A percentile compares a stretch with the other conserved stretches of the same genome.
These are phyloP conservation scores for Entophlyctis luteolus DNA, from an alignment of 192 early-diverging fungal genomes.

Conservation along the genomic window DNA sequence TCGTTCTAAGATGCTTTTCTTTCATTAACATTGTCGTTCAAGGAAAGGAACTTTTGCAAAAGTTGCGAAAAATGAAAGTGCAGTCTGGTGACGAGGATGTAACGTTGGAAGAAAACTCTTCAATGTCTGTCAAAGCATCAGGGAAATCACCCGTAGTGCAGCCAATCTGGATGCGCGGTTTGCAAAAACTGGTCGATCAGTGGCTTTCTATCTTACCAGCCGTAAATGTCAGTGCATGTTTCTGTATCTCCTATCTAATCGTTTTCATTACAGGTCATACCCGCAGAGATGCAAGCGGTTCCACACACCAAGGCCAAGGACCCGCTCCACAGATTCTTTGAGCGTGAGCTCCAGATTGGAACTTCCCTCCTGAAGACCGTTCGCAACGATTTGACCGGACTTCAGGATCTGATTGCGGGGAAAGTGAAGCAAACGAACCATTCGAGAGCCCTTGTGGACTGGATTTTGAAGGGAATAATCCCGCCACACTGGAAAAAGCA, in stretches of 20 bases:
- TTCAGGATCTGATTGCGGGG: slow-evolving; percentile 69
- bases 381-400: slow-evolving; percentile 61
- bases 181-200: slow-evolving; percentile 48
- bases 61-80: slow-evolving; percentile 79
- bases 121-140: not conserved
- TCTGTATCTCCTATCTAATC: not conserved
- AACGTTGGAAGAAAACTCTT: slow-evolving; percentile 26
- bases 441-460: slow-evolving; percentile 64
- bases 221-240: slow-evolving; percentile 13
- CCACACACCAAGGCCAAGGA: slow-evolving; percentile 43
- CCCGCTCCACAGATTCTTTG: slow-evolving; percentile 79
- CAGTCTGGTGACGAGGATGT: slow-evolving; percentile 79
- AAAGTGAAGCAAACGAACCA: slow-evolving; percentile 85
- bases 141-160: slow-evolving; percentile 33
- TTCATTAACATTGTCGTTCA: slow-evolving; percentile 6
- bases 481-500: slow-evolving; percentile 70
- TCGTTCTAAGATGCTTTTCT: slow-evolving; percentile 7
- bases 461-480: slow-evolving; percentile 64
- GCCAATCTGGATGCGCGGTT: slow-evolving; percentile 74
- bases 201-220: slow-evolving; percentile 62
- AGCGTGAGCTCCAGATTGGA: slow-evolving; percentile 70
- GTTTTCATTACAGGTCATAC: slow-evolving; percentile 4
- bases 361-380: slow-evolving; percentile 57
- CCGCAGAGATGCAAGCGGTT: slow-evolving; percentile 19
- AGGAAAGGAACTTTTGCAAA: slow-evolving; percentile 71